Evolutionary conservation across 169 alveolate genomes (phyloP).

Genomic region (Plasmodium vinckei): DNA sequence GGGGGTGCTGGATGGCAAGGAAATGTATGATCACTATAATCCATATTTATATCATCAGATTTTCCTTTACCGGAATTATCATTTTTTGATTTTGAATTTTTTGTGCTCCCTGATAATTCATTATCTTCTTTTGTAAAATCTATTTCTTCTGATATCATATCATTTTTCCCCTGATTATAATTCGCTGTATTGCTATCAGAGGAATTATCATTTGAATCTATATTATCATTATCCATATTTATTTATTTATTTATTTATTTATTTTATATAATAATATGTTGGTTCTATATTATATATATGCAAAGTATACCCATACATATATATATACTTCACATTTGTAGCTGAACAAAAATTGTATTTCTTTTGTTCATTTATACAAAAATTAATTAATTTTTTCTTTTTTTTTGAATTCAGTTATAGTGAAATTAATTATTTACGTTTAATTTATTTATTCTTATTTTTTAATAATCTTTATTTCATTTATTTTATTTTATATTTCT

Average conservation of each 20-base stretch:
- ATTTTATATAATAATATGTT: neutral
- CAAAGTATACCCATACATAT: neutral
- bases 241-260: neutral
- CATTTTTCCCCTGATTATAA: conserved; percentile 62
- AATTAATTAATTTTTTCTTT: too few species aligned
- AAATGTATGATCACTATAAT: conserved; percentile 51
- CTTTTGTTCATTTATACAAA: too few species aligned
- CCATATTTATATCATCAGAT: conserved; percentile 50
- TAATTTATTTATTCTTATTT: too few species aligned
- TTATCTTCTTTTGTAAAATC: conserved; percentile 65
- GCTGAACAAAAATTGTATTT: too few species aligned
- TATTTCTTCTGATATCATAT: conserved; percentile 39
- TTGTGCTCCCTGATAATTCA: conserved; percentile 26
- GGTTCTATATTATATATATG: neutral
- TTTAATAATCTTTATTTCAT: too few species aligned
- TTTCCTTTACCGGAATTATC: conserved; percentile 26
- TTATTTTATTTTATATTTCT: too few species aligned
- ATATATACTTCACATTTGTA: neutral
- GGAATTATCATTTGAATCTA: conserved; percentile 70
- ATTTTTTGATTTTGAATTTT: conserved; percentile 22
- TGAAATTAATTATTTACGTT: too few species aligned
- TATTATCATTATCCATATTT: conserved; percentile 72
- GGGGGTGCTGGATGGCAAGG: conserved; percentile 93
- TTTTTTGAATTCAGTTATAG: too few species aligned
- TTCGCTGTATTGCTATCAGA: conserved; percentile 68